Percentiles rank a stretch among this genome's conserved stretches.
Evolutionary conservation across 2,329 filamentous ascomycete genomes (phyloP).

Genomic region (Dothistroma pini): DNA sequence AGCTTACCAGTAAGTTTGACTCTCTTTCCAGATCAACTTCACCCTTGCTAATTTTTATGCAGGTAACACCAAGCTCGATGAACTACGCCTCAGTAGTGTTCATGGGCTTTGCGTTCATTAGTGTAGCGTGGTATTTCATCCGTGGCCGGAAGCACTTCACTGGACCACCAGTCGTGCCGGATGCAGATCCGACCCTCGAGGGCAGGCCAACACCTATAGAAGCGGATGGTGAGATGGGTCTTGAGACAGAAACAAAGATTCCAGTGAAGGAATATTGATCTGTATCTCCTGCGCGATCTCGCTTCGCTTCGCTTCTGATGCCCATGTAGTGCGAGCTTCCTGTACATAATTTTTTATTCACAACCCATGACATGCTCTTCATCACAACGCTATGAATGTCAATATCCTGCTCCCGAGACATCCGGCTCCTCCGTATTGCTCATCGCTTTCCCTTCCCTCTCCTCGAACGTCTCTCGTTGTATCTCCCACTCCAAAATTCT

Average conservation of each 20-base stretch:
- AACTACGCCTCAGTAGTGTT: conserved; percentile 39
- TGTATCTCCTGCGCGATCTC: background rate
- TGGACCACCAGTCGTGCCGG: conserved; percentile 34
- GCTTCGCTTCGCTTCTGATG: background rate
- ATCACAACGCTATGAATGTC: background rate
- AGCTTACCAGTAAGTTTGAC: conserved; percentile 35
- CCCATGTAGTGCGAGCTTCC: background rate
- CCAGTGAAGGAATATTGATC: conserved; percentile 10
- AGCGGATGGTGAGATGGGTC: conserved; percentile 25
- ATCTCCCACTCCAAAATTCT: no score
- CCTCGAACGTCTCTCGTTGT: background rate
- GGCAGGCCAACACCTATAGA: conserved; percentile 22
- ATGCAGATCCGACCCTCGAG: conserved; percentile 27
- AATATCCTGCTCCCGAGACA: background rate
- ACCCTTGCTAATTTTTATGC: conserved; percentile 3
- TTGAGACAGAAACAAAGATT: conserved; percentile 12
- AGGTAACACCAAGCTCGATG: conserved; percentile 39
- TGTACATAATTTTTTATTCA: background rate
- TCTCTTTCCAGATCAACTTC: conserved; percentile 7
- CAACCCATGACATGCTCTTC: background rate
- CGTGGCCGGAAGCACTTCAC: conserved; percentile 34
- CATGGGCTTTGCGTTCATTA: conserved; percentile 33
- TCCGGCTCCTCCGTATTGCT: background rate
- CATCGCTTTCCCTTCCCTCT: background rate
- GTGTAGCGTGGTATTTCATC: conserved; percentile 35